These are phyloP conservation scores for Psilocybe azurescens DNA, from an alignment of 768 basidiomycete genomes.

Conservation along the genomic window DNA sequence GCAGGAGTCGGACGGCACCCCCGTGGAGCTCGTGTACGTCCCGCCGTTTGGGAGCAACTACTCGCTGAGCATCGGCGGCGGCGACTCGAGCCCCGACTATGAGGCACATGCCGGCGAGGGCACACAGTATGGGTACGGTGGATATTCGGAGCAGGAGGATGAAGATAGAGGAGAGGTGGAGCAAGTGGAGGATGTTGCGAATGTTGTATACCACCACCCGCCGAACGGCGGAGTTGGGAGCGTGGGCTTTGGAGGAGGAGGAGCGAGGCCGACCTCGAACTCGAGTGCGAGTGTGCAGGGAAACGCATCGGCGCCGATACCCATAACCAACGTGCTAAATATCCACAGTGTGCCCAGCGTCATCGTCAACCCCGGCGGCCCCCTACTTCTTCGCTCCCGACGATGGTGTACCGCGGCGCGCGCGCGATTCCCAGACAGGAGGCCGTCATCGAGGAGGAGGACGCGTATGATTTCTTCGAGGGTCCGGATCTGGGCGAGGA, in stretches of 20 bases:
- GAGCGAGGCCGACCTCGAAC: neutral
- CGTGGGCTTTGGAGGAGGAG: slow-evolving; percentile 10
- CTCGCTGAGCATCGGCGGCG: slow-evolving; percentile 26
- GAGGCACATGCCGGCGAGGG: neutral
- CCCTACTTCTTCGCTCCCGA: neutral
- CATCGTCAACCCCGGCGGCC: neutral
- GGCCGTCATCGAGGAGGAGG: slow-evolving; percentile 32
- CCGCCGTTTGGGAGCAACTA: slow-evolving; percentile 53
- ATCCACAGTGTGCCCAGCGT: neutral
- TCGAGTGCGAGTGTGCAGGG: neutral
- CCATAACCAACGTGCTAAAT: neutral
- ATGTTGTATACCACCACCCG: slow-evolving; percentile 22
- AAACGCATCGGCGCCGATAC: slow-evolving; percentile 8
- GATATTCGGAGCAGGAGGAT: slow-evolving; percentile 1
- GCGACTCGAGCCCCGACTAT: slow-evolving; percentile 14
- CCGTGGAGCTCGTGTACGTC: slow-evolving; percentile 76
- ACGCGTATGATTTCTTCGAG: slow-evolving; percentile 64
- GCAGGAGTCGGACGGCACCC: slow-evolving; percentile 45
- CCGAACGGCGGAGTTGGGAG: slow-evolving; percentile 4
- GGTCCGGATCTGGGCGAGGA: slow-evolving; percentile 63
- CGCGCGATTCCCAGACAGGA: slow-evolving; percentile 5
- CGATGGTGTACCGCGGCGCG: slow-evolving; percentile 2
- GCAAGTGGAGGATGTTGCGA: slow-evolving; percentile 19
- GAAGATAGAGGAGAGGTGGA: slow-evolving; percentile 14
- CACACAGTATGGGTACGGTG: no score